These are phyloP conservation scores for Gracilaria gracilis DNA, from an alignment of 23 red algal genomes.

Conservation along the genomic window DNA sequence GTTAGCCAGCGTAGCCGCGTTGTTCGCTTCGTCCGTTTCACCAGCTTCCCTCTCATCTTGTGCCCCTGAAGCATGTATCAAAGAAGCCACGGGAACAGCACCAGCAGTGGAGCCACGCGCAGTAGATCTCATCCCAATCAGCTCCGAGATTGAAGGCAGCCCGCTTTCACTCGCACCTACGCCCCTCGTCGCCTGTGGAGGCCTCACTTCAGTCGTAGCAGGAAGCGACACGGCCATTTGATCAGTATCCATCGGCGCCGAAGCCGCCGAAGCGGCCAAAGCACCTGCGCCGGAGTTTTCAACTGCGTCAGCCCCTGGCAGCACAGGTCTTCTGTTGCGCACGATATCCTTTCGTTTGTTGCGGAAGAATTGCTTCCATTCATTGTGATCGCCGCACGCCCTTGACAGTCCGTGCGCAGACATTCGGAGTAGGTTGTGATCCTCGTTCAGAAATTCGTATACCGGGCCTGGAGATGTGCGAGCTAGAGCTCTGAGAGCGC, in stretches of 20 bases:
- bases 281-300: neutral
- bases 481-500: slow-evolving; percentile 49
- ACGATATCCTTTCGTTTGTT: neutral
- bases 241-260: neutral
- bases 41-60: neutral
- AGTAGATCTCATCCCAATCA: neutral
- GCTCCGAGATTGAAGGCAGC: neutral
- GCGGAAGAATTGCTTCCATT: neutral
- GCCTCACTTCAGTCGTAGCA: neutral
- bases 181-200: neutral
- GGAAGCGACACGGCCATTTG: neutral
- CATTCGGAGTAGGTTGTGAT: slow-evolving; percentile 22
- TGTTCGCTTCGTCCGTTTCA: no score
- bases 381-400: slow-evolving; percentile 20
- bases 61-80: neutral
- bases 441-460: slow-evolving; percentile 46
- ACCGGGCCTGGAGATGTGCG: slow-evolving; percentile 21
- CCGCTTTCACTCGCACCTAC: neutral
- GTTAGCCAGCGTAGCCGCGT: no score
- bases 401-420: slow-evolving; percentile 23
- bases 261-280: neutral
- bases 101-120: no score
- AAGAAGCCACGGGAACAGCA: neutral
- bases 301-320: neutral
- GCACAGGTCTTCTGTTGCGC: neutral